A percentile compares a stretch with the other conserved stretches of the same genome.
These are phyloP conservation scores for Geotrichum phurueaensis DNA, from an alignment of 1,139 yeast species.

Conservation along the genomic window DNA sequence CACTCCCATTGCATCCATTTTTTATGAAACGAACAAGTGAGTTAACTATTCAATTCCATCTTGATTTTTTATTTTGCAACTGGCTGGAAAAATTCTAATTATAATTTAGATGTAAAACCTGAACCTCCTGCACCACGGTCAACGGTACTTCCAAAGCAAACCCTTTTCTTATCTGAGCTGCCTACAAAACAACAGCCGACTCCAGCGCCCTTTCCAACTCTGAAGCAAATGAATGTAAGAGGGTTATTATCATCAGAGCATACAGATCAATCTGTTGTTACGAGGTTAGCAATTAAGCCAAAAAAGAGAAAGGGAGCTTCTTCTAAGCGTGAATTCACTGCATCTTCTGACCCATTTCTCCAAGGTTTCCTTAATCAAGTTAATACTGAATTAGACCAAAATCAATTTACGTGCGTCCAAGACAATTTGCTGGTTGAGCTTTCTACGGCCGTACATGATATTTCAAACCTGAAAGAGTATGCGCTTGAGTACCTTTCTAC, in stretches of 20 bases:
- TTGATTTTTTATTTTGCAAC: neutral
- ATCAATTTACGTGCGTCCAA: neutral
- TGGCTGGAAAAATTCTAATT: neutral
- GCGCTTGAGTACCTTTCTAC: slow-evolving; percentile 1
- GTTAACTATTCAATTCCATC: neutral
- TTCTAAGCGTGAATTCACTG: neutral
- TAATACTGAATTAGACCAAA: neutral
- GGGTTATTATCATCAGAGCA: neutral
- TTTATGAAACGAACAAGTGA: slow-evolving; percentile 1
- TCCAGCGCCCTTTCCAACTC: slow-evolving; percentile 11
- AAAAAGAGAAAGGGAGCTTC: neutral
- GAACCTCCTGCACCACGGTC: neutral
- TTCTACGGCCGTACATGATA: neutral
- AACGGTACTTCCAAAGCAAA: neutral
- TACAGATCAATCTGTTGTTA: neutral
- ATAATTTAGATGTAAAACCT: neutral
- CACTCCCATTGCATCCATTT: neutral
- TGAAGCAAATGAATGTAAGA: slow-evolving; percentile 12
- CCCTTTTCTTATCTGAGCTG: slow-evolving; percentile 1
- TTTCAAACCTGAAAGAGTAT: neutral
- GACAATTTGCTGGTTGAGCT: neutral
- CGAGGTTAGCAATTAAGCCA: neutral
- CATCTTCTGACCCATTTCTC: neutral
- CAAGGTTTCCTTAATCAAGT: neutral
- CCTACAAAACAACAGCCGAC: neutral